Evolutionary conservation across 2,329 filamentous ascomycete species (phyloP), one percentile per base, ranked within the genome.

Genomic region (Fusarium mexicanum): DNA sequence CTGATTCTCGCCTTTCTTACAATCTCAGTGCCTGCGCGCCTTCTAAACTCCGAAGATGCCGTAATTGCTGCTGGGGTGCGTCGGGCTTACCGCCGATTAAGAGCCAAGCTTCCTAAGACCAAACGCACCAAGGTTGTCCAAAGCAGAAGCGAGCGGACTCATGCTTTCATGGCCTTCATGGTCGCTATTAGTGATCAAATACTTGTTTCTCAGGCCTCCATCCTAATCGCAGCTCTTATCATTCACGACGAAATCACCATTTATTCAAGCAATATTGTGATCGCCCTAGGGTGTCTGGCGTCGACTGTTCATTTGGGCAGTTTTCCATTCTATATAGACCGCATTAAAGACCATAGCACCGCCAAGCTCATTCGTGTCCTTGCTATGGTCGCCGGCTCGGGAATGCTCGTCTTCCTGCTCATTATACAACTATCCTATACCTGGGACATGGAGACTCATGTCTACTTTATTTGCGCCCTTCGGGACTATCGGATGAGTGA

Each of bases 161-260:
- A 46, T 20, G 51, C 46, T 17, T 66, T 60, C 35, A 60, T 60
- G 46, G n/a, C 51, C 2, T 67, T 67, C 17, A 40, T 53, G 18
- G 11, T 31, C 20, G 57, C 64, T 5, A 51, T 59, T 0, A 67
- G 61, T 18, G 61, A 67, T 17, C 61, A 67, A 11, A 59, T 67
- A 2, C n/a, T 67, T 2, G 46, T 66, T 1, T 60, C 61, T 0
- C 61, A 66, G 10, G 46, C 29, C 3, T 47, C 64, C 0, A 41
- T 67, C 2, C 26, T 67, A 0, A 26, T 67, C 2, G 64, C 38
- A 0, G 51, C 51, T 3, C 38, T 44, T 4, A 51, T 66, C 2
- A 60, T 51, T 13, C 43, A 46, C 8, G n/a, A 2, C 5, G 61
- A 66, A 2, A 66, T 66, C 6, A 67, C 64, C 8, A 51, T 67